Percentiles rank a stretch among this genome's conserved stretches.
Conservation (phyloP, 2,329 filamentous ascomycete species). For the Arthrocladium fulminans region DNA sequence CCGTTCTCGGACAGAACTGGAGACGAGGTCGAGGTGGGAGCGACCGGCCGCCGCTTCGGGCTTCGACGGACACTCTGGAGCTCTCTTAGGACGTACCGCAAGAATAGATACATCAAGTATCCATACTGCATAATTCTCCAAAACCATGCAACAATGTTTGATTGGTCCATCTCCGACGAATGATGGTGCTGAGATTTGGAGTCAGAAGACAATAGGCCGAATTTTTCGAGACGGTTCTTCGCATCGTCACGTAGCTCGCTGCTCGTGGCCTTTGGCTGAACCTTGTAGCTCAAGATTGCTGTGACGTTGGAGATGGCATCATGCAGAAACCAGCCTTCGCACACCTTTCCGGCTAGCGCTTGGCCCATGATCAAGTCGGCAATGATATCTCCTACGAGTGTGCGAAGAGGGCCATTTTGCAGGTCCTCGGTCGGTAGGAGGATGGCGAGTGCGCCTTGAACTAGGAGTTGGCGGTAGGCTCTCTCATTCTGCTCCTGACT, state of each 20-base stretch:
- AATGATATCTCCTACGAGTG: conserved; percentile 77
- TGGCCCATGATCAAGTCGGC: conserved; percentile 84
- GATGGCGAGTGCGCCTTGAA: conserved; percentile 69
- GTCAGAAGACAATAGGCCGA: conserved; percentile 43
- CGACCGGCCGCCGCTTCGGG: conserved; percentile 43
- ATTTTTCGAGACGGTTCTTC: conserved; percentile 44
- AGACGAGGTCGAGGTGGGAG: not conserved
- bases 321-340: conserved; percentile 83
- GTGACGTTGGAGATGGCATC: conserved; percentile 69
- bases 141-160: conserved; percentile 32
- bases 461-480: conserved; percentile 78
- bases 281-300: conserved; percentile 36
- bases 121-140: conserved; percentile 46
- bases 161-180: conserved; percentile 27
- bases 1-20: conserved; percentile 13
- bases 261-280: conserved; percentile 27
- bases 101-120: conserved; percentile 48
- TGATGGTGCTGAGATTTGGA: conserved; percentile 22
- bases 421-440: conserved; percentile 88
- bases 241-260: conserved; percentile 25
- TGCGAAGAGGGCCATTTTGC: conserved; percentile 73
- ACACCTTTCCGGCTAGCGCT: conserved; percentile 67
- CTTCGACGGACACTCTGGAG: conserved; percentile 60
- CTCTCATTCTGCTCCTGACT: conserved; percentile 60
- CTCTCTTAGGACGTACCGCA: conserved; percentile 58